Base-by-base conservation (phyloP, 345 rosid genomes). In the Rhodomyrtus tomentosa region DNA sequence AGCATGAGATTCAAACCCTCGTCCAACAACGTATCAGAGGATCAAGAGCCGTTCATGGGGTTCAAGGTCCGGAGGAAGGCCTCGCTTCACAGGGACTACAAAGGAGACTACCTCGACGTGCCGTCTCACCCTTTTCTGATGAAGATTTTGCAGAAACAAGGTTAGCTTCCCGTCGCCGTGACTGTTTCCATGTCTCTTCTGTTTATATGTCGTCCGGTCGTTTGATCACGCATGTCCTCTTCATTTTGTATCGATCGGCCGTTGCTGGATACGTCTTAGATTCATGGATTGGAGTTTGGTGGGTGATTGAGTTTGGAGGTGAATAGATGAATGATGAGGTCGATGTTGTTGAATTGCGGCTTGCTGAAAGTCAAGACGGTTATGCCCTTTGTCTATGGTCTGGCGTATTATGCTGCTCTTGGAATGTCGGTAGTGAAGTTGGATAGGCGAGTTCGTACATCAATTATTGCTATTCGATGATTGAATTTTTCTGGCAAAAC, bases 101-200 rank as follows among this genome's bases (percentile, higher is more conserved):
- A 89, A 83, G 99, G 99, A 74, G 99, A 97, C 68, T 94, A 97
- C 85, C 89, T 97, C n/a, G 95, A 91, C 88, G 95, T 97, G 21
- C 90, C 91, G 49, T 88, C 98, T 55, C 90, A 89, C 53, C 96
- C 98, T 51, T 88, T 87, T 50, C 84, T 95, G 86, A 91, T 95
- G 96, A 91, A 90, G 88, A 92, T 95, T 84, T 85, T 97, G 87
- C 93, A 92, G 62, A 97, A 95, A 84, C 98, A 95, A 93, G 99
- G 99, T 95, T 42, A 50, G 72, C 80, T 45, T 49, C 79, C 20
- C 32, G 22, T 40, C 82, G 45, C 52, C 20, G 50, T 20, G 36
- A 36, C 10, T 72, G 48, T 22, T 27, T 12, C 42, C 14, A 18
- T 72, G 36, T 22, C 80, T 32, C 11, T 12, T 72, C 42, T 29